phyloP scores from a whole-genome alignment of 176 grass and related monocot genomes.

The Bolboschoenus planiculmis region DNA sequence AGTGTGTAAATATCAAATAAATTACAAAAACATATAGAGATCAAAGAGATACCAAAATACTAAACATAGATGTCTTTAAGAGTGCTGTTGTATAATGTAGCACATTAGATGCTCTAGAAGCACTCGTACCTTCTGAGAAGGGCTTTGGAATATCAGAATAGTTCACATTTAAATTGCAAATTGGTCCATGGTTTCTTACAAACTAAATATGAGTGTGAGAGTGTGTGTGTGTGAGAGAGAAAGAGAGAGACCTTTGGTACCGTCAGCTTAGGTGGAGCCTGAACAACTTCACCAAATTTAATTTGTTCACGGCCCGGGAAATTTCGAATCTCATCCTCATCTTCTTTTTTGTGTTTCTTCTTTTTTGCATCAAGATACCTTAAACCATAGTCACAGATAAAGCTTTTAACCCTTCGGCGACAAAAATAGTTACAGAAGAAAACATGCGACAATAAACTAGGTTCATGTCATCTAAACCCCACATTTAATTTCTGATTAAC shows the following conservation, averaged over 20 bases:
- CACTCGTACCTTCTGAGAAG: not conserved
- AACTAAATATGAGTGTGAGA: not conserved
- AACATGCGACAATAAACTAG: not conserved
- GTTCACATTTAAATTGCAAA: not conserved
- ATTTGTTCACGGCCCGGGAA: slow-evolving; percentile 75
- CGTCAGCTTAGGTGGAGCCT: slow-evolving; percentile 77
- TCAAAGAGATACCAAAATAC: not conserved
- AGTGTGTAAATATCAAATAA: no score
- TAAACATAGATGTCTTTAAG: not conserved
- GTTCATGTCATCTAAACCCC: not conserved
- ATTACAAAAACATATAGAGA: not conserved
- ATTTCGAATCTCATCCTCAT: slow-evolving; percentile 29
- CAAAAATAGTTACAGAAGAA: not conserved
- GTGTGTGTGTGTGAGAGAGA: not conserved
- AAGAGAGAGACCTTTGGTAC: slow-evolving; percentile 59
- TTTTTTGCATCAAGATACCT: slow-evolving; percentile 87
- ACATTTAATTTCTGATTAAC: not conserved
- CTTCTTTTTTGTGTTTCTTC: slow-evolving; percentile 66
- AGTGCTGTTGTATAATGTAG: not conserved
- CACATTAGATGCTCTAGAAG: not conserved
- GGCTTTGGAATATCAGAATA: not conserved
- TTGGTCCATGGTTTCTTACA: not conserved
- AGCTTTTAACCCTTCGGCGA: not conserved
- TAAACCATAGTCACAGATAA: slow-evolving; percentile 3
- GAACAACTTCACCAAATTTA: slow-evolving; percentile 78